A percentile compares a stretch with the other conserved stretches of the same genome.
These are phyloP conservation scores for Chlamydomonas sphaeroides DNA, from an alignment of 139 green algal species.

Conservation along the genomic window DNA sequence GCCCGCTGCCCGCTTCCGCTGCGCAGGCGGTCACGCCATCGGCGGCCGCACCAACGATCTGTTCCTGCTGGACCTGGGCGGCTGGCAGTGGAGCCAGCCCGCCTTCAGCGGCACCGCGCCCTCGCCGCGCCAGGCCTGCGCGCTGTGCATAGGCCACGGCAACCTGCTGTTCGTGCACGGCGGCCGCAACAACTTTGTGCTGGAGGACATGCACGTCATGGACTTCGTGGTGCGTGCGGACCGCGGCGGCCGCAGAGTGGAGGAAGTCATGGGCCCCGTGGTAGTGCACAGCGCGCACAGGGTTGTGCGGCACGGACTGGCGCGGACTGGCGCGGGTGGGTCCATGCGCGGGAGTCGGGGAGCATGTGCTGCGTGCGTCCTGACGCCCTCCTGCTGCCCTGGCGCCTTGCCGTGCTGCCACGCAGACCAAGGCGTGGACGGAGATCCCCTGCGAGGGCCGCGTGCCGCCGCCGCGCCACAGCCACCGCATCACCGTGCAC, in stretches of 20 bases:
- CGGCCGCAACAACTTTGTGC: conserved; percentile 86
- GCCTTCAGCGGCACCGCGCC: conserved; percentile 73
- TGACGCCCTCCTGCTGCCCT: no score
- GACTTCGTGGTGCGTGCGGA: conserved; percentile 67
- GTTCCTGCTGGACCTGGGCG: conserved; percentile 80
- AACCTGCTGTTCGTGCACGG: conserved; percentile 78
- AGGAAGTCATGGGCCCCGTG: no score
- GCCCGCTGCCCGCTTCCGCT: not conserved
- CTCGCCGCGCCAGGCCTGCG: conserved; percentile 75
- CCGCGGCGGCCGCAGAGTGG: no score
- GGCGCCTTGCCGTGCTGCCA: not conserved
- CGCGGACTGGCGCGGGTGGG: no score
- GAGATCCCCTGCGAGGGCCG: conserved; percentile 57
- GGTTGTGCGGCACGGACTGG: no score
- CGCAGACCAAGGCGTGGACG: conserved; percentile 66
- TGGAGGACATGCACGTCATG: conserved; percentile 84
- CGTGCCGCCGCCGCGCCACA: conserved; percentile 71
- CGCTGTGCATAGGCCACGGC: conserved; percentile 66
- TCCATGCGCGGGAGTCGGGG: no score
- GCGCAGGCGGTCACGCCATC: conserved; percentile 67
- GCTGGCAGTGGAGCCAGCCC: conserved; percentile 77
- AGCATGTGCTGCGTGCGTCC: no score
- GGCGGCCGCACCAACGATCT: conserved; percentile 84
- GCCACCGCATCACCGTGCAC: conserved; percentile 68
- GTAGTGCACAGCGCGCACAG: no score